Evolutionary conservation across 345 rosid genomes (phyloP), one percentile per base, ranked within the genome.

Genomic region (Gossypium stocksii): DNA sequence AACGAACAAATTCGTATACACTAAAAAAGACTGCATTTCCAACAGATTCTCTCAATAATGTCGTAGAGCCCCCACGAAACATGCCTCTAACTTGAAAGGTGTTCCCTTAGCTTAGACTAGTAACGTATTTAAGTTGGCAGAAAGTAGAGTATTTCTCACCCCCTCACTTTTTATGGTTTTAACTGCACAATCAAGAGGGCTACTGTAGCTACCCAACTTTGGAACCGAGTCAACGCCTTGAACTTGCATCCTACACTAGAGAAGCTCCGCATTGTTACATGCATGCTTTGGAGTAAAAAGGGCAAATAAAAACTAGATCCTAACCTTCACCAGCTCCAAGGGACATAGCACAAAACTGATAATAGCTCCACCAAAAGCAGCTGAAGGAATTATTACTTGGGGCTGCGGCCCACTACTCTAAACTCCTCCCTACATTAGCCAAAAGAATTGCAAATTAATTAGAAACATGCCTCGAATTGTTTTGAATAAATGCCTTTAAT

Each of bases 191-290:
- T 89, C 93, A 65, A 96, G 89, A 77, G 98, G 91, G 71, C 92
- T 71, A 16, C 61, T 81, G 86, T 90, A 93, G 84, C 90, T 87
- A 77, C 80, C 80, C 56, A 83, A 73, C 76, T 78, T 85, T 15
- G 90, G 92, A 83, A 93, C 87, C 77, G 95, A 88, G 72, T 88
- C 93, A 0, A 93, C 80, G 76, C 97, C 98, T 79, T 96, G 99
- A 84, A 96, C 85, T 88, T 96, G 99, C 97, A 93, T 91, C 85
- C 97, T 91, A 88, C 97, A 91, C 95, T 96, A 97, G 68, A 89
- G 81, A 78, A 80, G 78, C 80, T 57, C 74, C 74, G 7, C 41
- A 7, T 74, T 76, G 83, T 86, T 87, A 86, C 63, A 63, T 53
- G 58, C 79, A 84, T 71, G 79, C 23, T 54, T 69, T 29, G 23